A percentile compares a stretch with the other conserved stretches of the same genome.
These are phyloP conservation scores for Wallacemonas sp. DNA, from an alignment of 208 protist species.

Conservation along the genomic window DNA sequence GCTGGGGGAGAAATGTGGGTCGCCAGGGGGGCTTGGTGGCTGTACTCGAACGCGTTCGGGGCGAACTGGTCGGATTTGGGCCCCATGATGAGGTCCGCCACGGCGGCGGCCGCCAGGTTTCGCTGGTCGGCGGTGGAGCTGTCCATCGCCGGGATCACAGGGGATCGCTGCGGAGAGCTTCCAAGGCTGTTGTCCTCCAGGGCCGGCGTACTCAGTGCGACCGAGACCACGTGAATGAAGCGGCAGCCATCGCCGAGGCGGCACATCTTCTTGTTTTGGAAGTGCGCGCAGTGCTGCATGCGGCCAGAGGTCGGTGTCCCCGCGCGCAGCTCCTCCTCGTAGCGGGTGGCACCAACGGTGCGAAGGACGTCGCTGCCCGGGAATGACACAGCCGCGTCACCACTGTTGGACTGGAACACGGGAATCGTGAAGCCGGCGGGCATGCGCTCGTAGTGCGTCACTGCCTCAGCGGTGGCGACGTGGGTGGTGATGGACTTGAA, in stretches of 20 bases:
- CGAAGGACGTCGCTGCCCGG: slow-evolving; percentile 64
- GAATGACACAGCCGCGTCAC: slow-evolving; percentile 43
- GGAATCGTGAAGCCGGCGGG: slow-evolving; percentile 52
- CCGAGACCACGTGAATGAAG: slow-evolving; percentile 77
- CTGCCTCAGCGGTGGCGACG: slow-evolving; percentile 44
- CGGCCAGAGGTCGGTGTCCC: slow-evolving; percentile 47
- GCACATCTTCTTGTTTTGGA: slow-evolving; percentile 77
- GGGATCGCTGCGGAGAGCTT: slow-evolving; percentile 20
- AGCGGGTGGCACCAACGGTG: slow-evolving; percentile 69
- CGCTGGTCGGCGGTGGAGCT: slow-evolving; percentile 3
- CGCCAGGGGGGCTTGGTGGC: background rate
- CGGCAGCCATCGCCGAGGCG: slow-evolving; percentile 74
- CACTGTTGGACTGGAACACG: slow-evolving; percentile 78
- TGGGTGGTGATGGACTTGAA: slow-evolving; percentile 64
- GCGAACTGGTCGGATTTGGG: no score
- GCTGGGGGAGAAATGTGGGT: background rate
- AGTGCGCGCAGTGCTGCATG: slow-evolving; percentile 88
- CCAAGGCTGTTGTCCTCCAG: slow-evolving; percentile 2
- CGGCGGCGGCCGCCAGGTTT: background rate
- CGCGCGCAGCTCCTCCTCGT: slow-evolving; percentile 47
- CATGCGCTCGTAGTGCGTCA: slow-evolving; percentile 62
- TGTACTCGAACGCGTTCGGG: no score
- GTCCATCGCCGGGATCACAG: background rate
- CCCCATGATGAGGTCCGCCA: background rate
- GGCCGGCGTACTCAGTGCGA: slow-evolving; percentile 30